Conservation (phyloP, 495 filamentous ascomycete species). For the Penicilliopsis zonata region DNA sequence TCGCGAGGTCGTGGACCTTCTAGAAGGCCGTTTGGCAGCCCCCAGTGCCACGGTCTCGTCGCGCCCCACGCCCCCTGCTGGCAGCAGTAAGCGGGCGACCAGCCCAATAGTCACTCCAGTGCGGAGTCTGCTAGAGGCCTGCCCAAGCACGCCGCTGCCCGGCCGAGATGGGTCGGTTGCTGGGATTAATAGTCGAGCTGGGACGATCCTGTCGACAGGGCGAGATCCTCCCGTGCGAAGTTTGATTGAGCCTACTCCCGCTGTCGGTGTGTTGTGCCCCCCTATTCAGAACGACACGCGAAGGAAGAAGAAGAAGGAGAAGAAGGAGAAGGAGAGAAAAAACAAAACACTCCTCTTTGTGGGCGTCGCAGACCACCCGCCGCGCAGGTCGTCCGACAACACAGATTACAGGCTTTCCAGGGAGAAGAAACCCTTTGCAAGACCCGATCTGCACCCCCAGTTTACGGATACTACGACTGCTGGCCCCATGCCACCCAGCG, state of each 20-base stretch:
- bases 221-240: conserved; percentile 5
- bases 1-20: conserved; percentile 52
- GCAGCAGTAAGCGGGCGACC: not conserved
- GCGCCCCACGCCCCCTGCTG: not conserved
- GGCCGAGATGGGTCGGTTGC: conserved; percentile 31
- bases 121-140: conserved; percentile 14
- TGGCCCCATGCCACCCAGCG: not conserved
- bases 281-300: too few relatives aligned
- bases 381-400: conserved; percentile 12
- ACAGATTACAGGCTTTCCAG: not conserved
- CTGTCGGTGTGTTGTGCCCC: too few relatives aligned
- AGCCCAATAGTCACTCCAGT: conserved; percentile 23
- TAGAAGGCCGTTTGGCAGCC: conserved; percentile 28
- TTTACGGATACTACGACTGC: too few relatives aligned
- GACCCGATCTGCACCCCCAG: conserved; percentile 1
- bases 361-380: conserved; percentile 4
- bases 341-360: too few relatives aligned
- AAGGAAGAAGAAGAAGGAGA: too few relatives aligned
- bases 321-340: too few relatives aligned
- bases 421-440: not conserved
- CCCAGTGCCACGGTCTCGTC: too few relatives aligned
- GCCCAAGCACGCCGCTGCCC: conserved; percentile 12
- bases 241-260: conserved; percentile 10
- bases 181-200: conserved; percentile 19
- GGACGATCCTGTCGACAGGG: conserved; percentile 12